Evolutionary conservation across 2,329 filamentous ascomycete genomes (phyloP), one percentile per base, ranked within the genome.

Genomic region (Orbilia blumenaviensis): DNA sequence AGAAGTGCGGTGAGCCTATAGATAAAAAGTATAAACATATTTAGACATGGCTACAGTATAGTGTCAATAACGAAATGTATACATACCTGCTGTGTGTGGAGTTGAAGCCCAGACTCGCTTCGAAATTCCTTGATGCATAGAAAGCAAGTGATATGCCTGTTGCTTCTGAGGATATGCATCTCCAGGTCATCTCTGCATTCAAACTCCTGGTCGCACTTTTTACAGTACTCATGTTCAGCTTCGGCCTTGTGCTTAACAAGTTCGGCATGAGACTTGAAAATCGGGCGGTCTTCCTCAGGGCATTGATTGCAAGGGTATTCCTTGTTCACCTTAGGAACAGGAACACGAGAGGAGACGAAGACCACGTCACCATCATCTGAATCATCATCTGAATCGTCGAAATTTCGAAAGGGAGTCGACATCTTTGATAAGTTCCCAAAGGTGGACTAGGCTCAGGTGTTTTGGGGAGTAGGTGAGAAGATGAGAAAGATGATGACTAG

Each of bases 71-170:
- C 21, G 3, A 38, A 21, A 42, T 29, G 9, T 12, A 2, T 14
- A 48, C 56, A n/a, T 69, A 79, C 78, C 50, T 79, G 77, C 36
- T 60, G 61, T 32, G 75, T 78, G 42, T 79, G 78, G n/a, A 72
- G 52, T 21, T 68, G 34, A 1, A 79, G 63, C 1, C 78, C 78
- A 12, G 72, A 72, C 10, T 76, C 62, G 32, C 77, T 79, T 50
- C 72, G 67, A 58, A 79, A 79, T 29, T 79, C 78, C 3, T 67
- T 77, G 58, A 63, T 60, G 58, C 78, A 79, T 16, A 79, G 36
- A 10, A 69, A 67, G 23, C 78, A 79, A 25, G 78, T 74, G 12
- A 79, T 79, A 54, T 79, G 78, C 18, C 77, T 58, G 23, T 78
- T 74, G 36, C 78, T 79, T 23, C 67, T 79, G 9, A 79, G 52